These are phyloP conservation scores for Corrigiola litoralis DNA, from an alignment of 179 eudicot genomes.

Conservation along the genomic window DNA sequence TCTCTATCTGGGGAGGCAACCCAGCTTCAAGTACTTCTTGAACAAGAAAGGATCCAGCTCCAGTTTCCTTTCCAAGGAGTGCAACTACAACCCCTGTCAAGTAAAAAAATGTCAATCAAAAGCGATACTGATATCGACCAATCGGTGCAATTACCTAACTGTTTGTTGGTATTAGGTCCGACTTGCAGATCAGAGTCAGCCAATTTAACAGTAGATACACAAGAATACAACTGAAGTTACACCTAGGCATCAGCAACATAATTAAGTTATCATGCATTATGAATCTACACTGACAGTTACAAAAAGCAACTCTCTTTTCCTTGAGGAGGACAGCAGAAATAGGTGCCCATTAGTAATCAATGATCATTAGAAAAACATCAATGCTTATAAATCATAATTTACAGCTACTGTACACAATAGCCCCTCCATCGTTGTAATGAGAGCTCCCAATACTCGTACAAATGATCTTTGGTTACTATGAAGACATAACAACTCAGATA, in stretches of 20 bases:
- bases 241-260: neutral
- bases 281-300: neutral
- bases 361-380: too few species aligned
- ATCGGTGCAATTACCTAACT: neutral
- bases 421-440: neutral
- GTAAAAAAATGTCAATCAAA: neutral
- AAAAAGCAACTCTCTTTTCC: neutral
- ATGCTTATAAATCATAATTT: too few species aligned
- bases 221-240: neutral
- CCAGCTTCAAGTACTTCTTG: constrained; percentile 87
- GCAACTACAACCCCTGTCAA: constrained; percentile 77
- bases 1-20: constrained; percentile 71
- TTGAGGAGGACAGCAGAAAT: too few species aligned
- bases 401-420: too few species aligned
- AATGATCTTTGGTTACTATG: neutral
- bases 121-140: neutral
- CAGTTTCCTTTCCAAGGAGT: constrained; percentile 76
- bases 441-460: neutral
- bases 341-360: too few species aligned
- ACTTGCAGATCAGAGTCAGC: neutral
- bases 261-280: neutral
- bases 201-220: neutral
- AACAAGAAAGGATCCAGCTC: constrained; percentile 74
- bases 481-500: neutral
- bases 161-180: neutral